Percentiles rank a stretch among this genome's conserved stretches.
phyloP scores from a whole-genome alignment of 2,329 filamentous ascomycete species.

The Metarhizium robertsii region DNA sequence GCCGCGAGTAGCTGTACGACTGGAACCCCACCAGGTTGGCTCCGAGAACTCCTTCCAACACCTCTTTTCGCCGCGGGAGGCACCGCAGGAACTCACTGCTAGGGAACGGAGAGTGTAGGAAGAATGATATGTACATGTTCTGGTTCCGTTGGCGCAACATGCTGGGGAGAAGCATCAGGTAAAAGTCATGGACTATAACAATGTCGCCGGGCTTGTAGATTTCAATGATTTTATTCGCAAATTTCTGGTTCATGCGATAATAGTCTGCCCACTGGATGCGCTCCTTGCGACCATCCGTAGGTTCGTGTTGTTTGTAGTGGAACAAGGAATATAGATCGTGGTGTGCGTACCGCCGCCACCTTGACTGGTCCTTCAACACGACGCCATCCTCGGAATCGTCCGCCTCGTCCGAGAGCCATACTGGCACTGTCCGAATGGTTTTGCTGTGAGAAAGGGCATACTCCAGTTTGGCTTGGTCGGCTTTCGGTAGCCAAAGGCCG shows the following conservation, averaged over 20 bases:
- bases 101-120: slow-evolving; percentile 87
- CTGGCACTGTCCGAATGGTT: slow-evolving; percentile 71
- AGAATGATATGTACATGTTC: slow-evolving; percentile 91
- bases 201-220: slow-evolving; percentile 89
- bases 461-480: slow-evolving; percentile 66
- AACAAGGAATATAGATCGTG: slow-evolving; percentile 87
- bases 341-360: slow-evolving; percentile 87
- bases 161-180: slow-evolving; percentile 80
- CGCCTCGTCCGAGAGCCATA: slow-evolving; percentile 77
- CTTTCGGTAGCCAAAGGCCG: slow-evolving; percentile 59
- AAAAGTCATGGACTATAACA: slow-evolving; percentile 89
- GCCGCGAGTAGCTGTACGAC: slow-evolving; percentile 87
- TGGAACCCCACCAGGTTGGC: slow-evolving; percentile 94
- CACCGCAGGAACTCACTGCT: slow-evolving; percentile 94
- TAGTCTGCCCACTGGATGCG: slow-evolving; percentile 87
- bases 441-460: slow-evolving; percentile 62
- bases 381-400: slow-evolving; percentile 60
- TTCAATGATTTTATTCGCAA: slow-evolving; percentile 80
- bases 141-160: slow-evolving; percentile 79
- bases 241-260: slow-evolving; percentile 84
- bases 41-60: slow-evolving; percentile 81
- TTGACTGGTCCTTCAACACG: slow-evolving; percentile 67
- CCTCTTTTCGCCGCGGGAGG: slow-evolving; percentile 77
- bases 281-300: slow-evolving; percentile 74
- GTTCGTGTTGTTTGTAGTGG: slow-evolving; percentile 93